These are phyloP conservation scores for Apiotrichum brassicae DNA, from an alignment of 1,284 basidiomycete species.

Conservation along the genomic window DNA sequence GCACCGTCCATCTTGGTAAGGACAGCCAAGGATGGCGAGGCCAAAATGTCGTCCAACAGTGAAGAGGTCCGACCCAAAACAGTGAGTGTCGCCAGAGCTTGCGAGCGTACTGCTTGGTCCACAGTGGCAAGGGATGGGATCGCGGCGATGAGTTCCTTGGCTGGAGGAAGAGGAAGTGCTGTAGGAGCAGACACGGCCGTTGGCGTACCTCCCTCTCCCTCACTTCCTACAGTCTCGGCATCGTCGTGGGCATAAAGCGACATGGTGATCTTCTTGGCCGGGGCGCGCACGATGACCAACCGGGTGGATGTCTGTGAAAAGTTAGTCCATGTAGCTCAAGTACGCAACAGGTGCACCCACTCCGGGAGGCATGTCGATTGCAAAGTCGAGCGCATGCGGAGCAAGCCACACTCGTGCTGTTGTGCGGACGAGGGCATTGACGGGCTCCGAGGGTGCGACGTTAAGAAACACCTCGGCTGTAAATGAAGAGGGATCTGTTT, in stretches of 20 bases:
- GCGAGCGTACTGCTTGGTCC: background rate
- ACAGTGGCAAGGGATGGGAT: background rate
- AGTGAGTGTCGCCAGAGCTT: background rate
- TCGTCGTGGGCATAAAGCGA: constrained; percentile 6
- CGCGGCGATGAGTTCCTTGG: background rate
- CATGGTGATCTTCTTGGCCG: constrained; percentile 5
- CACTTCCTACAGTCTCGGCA: too few species aligned
- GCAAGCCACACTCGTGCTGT: background rate
- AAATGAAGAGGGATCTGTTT: constrained; percentile 5
- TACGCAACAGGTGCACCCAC: background rate
- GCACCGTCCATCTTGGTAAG: background rate
- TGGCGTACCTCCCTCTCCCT: background rate
- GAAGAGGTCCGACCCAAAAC: background rate
- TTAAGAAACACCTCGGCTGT: constrained; percentile 11
- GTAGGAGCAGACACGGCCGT: background rate
- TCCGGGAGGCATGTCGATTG: constrained; percentile 8
- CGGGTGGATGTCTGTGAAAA: constrained; percentile 8
- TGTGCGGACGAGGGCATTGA: constrained; percentile 11
- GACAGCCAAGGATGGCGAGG: background rate
- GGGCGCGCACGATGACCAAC: constrained; percentile 9
- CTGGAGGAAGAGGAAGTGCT: background rate
- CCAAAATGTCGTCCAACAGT: background rate
- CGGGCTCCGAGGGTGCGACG: constrained; percentile 3
- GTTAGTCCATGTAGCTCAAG: background rate
- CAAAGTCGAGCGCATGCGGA: constrained; percentile 6